Evolutionary conservation across 495 filamentous ascomycete genomes (phyloP).

Genomic region (Polyplosphaeria fusca): DNA sequence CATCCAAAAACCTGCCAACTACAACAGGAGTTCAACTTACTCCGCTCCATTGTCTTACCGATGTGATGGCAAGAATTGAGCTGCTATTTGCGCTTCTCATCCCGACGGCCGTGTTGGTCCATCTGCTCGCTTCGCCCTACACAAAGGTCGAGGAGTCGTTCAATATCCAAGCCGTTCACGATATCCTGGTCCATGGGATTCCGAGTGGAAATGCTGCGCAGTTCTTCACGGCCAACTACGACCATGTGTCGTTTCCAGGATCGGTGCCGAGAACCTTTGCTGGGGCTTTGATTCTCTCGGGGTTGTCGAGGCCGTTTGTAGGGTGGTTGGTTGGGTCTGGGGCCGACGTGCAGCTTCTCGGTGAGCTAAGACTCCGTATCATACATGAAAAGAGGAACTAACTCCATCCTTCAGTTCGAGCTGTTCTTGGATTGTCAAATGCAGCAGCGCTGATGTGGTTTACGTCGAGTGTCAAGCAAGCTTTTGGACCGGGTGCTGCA

Average conservation of each 20-base stretch:
- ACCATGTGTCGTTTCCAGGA: conserved; percentile 89
- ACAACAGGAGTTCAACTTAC: too few relatives aligned
- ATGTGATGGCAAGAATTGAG: conserved; percentile 17
- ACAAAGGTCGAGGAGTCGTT: conserved; percentile 99
- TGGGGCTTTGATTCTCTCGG: conserved; percentile 71
- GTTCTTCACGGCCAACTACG: conserved; percentile 60
- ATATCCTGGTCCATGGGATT: conserved; percentile 77
- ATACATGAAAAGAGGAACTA: neutral
- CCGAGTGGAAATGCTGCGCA: conserved; percentile 54
- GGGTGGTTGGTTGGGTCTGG: conserved; percentile 36
- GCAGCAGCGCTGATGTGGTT: conserved; percentile 63
- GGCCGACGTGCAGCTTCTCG: conserved; percentile 42
- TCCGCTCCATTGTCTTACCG: too few relatives aligned
- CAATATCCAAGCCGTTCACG: conserved; percentile 92
- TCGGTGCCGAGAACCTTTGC: conserved; percentile 87
- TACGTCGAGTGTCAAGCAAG: conserved; percentile 57
- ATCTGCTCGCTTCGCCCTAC: conserved; percentile 78
- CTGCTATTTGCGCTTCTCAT: conserved; percentile 21
- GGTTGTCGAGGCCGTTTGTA: conserved; percentile 56
- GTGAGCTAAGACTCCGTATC: conserved; percentile 6
- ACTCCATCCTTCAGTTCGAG: conserved; percentile 59
- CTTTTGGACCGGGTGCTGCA: conserved; percentile 67
- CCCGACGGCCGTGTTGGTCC: conserved; percentile 55
- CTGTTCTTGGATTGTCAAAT: conserved; percentile 76
- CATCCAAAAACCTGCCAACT: too few relatives aligned